phyloP scores from a whole-genome alignment of 768 basidiomycete species.

The Suillus discolor region DNA sequence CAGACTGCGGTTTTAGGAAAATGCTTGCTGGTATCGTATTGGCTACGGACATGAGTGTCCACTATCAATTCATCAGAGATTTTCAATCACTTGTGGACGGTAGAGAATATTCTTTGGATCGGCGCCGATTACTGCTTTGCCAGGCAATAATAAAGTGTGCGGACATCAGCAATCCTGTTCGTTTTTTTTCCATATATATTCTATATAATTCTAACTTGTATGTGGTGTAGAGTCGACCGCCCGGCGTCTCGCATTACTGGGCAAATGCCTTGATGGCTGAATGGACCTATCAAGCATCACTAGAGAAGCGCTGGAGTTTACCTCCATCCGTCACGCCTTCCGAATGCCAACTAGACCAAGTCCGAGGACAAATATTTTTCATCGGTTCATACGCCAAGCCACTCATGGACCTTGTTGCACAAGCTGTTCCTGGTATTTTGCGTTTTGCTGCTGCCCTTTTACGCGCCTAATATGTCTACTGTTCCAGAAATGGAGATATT shows the following conservation, averaged over 20 bases:
- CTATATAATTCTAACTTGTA: conserved; percentile 14
- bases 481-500: conserved; percentile 66
- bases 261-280: conserved; percentile 85
- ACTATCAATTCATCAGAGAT: conserved; percentile 78
- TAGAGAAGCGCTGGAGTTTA: conserved; percentile 79
- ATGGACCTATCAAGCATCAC: conserved; percentile 87
- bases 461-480: background rate
- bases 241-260: conserved; percentile 92
- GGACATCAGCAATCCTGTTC: conserved; percentile 96
- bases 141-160: conserved; percentile 96
- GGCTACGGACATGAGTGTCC: conserved; percentile 94
- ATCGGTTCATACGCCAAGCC: conserved; percentile 82
- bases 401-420: conserved; percentile 73
- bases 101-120: conserved; percentile 38
- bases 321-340: conserved; percentile 55
- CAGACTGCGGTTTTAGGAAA: conserved; percentile 61
- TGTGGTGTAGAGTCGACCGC: conserved; percentile 76
- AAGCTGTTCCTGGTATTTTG: conserved; percentile 67
- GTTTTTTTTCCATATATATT: conserved; percentile 33
- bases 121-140: conserved; percentile 72
- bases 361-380: conserved; percentile 87
- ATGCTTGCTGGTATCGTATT: conserved; percentile 82
- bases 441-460: background rate
- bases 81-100: conserved; percentile 55
- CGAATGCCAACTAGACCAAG: conserved; percentile 62